phyloP scores from a whole-genome alignment of 352 stramenopile genomes.

The Globisporangium cystogenes region DNA sequence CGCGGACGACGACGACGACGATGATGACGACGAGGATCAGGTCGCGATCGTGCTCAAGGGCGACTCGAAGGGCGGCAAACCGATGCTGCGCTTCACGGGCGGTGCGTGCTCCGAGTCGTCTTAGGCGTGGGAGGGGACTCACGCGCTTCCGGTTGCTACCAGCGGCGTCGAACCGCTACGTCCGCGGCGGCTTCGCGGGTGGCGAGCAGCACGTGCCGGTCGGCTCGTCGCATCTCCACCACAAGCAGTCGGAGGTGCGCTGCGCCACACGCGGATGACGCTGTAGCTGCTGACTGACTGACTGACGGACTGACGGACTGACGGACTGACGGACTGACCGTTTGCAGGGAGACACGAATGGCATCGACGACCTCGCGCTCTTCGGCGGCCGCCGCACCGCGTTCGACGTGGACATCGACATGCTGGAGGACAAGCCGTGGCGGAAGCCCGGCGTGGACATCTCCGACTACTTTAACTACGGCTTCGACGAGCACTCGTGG shows the following conservation, averaged over 20 bases:
- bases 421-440: slow-evolving; percentile 90
- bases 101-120: slow-evolving; percentile 9
- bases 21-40: slow-evolving; percentile 81
- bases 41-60: slow-evolving; percentile 76
- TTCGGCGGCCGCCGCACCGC: slow-evolving; percentile 83
- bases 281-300: neutral
- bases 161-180: slow-evolving; percentile 56
- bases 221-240: slow-evolving; percentile 16
- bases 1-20: slow-evolving; percentile 53
- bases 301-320: neutral
- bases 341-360: slow-evolving; percentile 18
- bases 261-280: neutral
- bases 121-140: neutral
- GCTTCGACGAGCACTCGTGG: slow-evolving; percentile 89
- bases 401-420: slow-evolving; percentile 91
- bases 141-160: neutral
- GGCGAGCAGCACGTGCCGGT: slow-evolving; percentile 24
- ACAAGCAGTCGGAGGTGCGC: slow-evolving; percentile 20
- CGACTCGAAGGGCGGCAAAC: slow-evolving; percentile 56
- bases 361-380: slow-evolving; percentile 65
- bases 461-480: slow-evolving; percentile 94
- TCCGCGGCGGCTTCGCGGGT: slow-evolving; percentile 49
- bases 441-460: slow-evolving; percentile 89
- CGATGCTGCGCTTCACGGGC: slow-evolving; percentile 72
- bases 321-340: neutral